These are phyloP conservation scores for Pyrus bretschneideri DNA, from an alignment of 306 rosid species.

Conservation along the genomic window DNA sequence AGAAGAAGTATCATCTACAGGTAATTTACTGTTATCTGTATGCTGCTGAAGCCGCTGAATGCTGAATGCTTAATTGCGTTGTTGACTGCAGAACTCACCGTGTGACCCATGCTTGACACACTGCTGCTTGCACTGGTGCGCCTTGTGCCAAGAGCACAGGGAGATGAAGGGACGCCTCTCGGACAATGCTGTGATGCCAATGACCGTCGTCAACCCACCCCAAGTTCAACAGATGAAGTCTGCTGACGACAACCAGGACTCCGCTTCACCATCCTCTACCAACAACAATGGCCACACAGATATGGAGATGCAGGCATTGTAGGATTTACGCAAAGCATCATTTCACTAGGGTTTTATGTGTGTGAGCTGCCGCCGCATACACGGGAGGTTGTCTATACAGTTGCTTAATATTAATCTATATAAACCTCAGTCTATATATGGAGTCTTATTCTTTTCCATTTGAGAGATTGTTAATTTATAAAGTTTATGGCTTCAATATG, in stretches of 20 bases:
- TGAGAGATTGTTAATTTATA: background rate
- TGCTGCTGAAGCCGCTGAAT: background rate
- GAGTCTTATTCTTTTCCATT: background rate
- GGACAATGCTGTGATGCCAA: constrained; percentile 44
- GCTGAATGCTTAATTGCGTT: background rate
- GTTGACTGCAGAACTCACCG: constrained; percentile 63
- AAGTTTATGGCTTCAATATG: background rate
- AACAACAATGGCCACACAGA: constrained; percentile 45
- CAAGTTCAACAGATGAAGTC: constrained; percentile 81
- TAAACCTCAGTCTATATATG: background rate
- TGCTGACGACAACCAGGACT: constrained; percentile 31
- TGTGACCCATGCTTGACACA: constrained; percentile 90
- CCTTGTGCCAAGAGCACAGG: constrained; percentile 94
- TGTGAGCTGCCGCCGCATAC: background rate
- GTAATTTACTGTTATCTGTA: constrained; percentile 22
- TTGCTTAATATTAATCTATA: background rate
- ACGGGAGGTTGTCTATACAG: background rate
- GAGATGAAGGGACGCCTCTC: constrained; percentile 88
- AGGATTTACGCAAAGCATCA: constrained; percentile 14
- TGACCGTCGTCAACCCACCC: constrained; percentile 82
- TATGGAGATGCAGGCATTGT: constrained; percentile 83
- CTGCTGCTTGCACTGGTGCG: constrained; percentile 96
- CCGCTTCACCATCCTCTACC: constrained; percentile 41
- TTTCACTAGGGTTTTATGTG: constrained; percentile 4
- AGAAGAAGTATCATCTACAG: constrained; percentile 90